phyloP scores from a whole-genome alignment of 305 asterid genomes.

The Petunia hybrid region DNA sequence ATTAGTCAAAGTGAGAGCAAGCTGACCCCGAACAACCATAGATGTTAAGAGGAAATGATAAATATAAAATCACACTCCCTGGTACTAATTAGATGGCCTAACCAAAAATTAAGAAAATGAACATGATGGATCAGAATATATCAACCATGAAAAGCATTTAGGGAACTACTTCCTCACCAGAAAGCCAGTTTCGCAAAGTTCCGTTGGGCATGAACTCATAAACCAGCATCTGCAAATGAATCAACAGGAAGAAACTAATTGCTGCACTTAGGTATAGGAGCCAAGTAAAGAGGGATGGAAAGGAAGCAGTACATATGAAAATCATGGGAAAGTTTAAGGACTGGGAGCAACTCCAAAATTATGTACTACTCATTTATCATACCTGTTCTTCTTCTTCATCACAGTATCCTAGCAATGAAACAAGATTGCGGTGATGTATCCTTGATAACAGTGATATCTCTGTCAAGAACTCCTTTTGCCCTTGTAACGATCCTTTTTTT shows the following conservation, averaged over 20 bases:
- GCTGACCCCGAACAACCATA: background rate
- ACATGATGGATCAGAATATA: background rate
- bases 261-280: background rate
- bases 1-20: background rate
- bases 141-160: background rate
- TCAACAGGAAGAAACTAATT: slow-evolving; percentile 7
- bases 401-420: slow-evolving; percentile 56
- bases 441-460: slow-evolving; percentile 60
- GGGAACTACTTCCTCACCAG: slow-evolving; percentile 43
- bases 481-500: slow-evolving; percentile 59
- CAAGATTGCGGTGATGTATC: slow-evolving; percentile 62
- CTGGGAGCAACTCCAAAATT: background rate
- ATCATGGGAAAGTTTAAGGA: background rate
- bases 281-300: background rate
- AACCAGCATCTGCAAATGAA: slow-evolving; percentile 53
- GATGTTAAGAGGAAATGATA: background rate
- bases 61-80: background rate
- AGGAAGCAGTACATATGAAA: background rate
- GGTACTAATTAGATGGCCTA: background rate
- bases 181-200: slow-evolving; percentile 55
- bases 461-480: slow-evolving; percentile 58
- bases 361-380: background rate
- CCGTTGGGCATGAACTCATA: slow-evolving; percentile 61
- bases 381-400: slow-evolving; percentile 62
- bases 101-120: background rate